These are phyloP conservation scores for Calamus simplicifolius DNA, from an alignment of 176 grass and related monocot species.

Conservation along the genomic window DNA sequence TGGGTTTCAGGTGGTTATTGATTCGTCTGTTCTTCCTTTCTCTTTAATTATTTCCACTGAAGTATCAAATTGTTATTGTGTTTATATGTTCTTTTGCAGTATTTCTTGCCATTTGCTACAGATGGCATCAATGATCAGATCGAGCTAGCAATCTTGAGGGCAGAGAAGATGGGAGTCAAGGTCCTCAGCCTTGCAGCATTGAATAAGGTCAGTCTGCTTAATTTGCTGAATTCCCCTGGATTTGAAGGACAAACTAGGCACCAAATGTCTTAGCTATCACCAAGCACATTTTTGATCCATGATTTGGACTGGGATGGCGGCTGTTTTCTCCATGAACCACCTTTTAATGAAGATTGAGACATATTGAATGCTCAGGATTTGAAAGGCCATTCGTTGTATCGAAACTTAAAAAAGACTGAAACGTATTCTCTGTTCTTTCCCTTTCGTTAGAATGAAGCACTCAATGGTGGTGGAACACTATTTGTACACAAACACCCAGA, in stretches of 20 bases:
- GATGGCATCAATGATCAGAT: slow-evolving; percentile 79
- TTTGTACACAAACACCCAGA: slow-evolving; percentile 64
- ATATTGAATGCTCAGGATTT: too few relatives aligned
- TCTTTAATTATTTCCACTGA: background rate
- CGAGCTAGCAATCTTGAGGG: slow-evolving; percentile 75
- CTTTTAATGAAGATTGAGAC: too few relatives aligned
- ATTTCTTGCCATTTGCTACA: slow-evolving; percentile 69
- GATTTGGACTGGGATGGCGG: too few relatives aligned
- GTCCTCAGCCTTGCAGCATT: slow-evolving; percentile 88
- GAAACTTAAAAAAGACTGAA: background rate
- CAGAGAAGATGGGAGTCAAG: slow-evolving; percentile 79
- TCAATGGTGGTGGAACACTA: slow-evolving; percentile 79
- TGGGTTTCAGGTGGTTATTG: slow-evolving; percentile 58
- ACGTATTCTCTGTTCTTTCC: background rate
- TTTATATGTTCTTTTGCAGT: slow-evolving; percentile 16
- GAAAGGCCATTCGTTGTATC: too few relatives aligned
- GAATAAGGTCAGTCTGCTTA: slow-evolving; percentile 52
- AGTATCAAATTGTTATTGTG: too few relatives aligned
- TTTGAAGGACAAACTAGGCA: too few relatives aligned
- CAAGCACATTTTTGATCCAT: too few relatives aligned
- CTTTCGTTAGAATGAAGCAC: slow-evolving; percentile 53
- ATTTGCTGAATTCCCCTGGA: background rate
- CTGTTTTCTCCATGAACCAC: too few relatives aligned
- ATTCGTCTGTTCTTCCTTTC: background rate
- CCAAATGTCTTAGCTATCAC: too few relatives aligned